Conservation (phyloP, 495 filamentous ascomycete species). For the Aspergillus ellipticus region DNA sequence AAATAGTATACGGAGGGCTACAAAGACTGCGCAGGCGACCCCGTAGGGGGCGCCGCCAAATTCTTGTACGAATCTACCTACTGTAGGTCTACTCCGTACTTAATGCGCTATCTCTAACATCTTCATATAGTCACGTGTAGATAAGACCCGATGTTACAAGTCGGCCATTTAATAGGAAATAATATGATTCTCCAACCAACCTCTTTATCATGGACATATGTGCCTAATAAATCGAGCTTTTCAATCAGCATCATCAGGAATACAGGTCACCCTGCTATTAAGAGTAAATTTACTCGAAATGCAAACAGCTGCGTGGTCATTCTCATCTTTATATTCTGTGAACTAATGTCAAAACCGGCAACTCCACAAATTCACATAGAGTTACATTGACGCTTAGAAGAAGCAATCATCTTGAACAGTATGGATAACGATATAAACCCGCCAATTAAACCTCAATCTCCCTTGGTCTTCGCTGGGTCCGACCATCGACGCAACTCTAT, state of each 20-base stretch:
- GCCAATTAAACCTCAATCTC: constrained; percentile 16
- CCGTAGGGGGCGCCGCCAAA: too few relatives aligned
- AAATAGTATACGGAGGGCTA: too few relatives aligned
- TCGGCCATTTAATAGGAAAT: background rate
- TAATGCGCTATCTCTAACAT: background rate
- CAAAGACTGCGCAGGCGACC: too few relatives aligned
- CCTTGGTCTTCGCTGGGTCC: constrained; percentile 26
- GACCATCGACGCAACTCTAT: constrained; percentile 61
- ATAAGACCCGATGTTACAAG: background rate
- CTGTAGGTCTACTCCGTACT: too few relatives aligned
- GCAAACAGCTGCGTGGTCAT: background rate
- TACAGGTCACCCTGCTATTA: background rate
- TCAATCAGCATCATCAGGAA: background rate
- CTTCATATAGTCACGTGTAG: background rate
- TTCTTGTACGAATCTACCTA: too few relatives aligned
- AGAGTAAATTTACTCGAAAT: background rate
- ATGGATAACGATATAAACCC: constrained; percentile 27
- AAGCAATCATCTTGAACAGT: background rate
- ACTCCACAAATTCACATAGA: background rate
- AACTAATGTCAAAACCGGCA: background rate
- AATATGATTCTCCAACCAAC: background rate
- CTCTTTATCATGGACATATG: background rate
- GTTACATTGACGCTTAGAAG: background rate
- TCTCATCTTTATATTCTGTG: background rate
- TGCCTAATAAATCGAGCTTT: background rate